phyloP scores from a whole-genome alignment of 2,329 filamentous ascomycete species.

The Pseudocercospora pini-densiflorae region DNA sequence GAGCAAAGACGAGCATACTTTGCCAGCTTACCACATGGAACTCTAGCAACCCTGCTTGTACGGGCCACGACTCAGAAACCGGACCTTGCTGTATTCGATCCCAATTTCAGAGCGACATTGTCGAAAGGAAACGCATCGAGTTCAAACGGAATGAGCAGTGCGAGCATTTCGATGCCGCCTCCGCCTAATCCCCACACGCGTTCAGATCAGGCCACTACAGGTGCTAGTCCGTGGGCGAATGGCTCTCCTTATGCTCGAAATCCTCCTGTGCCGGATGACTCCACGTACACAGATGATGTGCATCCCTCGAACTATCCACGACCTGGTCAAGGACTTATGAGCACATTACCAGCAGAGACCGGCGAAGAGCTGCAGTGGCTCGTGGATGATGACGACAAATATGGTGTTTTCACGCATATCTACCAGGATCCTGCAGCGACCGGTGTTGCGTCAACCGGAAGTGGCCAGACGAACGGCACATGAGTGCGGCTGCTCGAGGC shows the following conservation, averaged over 20 bases:
- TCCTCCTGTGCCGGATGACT: constrained; percentile 47
- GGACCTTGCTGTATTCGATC: constrained; percentile 67
- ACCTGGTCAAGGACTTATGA: constrained; percentile 63
- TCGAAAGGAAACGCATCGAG: constrained; percentile 18
- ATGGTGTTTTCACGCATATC: constrained; percentile 61
- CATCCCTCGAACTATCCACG: constrained; percentile 65
- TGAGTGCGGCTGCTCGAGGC: not conserved
- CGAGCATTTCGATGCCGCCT: constrained; percentile 7
- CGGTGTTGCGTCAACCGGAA: not conserved
- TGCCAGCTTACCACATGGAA: constrained; percentile 61
- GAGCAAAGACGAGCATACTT: constrained; percentile 56
- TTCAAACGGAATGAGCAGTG: constrained; percentile 22
- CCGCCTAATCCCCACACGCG: not conserved
- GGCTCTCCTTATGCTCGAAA: constrained; percentile 2
- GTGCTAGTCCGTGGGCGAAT: not conserved
- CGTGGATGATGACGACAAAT: constrained; percentile 59
- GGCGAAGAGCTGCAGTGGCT: constrained; percentile 64
- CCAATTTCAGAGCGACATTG: constrained; percentile 31
- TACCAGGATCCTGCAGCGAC: constrained; percentile 28
- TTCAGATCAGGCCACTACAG: not conserved
- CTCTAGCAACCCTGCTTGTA: constrained; percentile 69
- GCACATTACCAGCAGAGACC: constrained; percentile 58
- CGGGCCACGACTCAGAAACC: constrained; percentile 65
- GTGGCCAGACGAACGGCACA: not conserved
- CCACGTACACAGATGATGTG: constrained; percentile 58